Evolutionary conservation across 2,329 filamentous ascomycete genomes (phyloP).

Genomic region (Microcera coccophila): DNA sequence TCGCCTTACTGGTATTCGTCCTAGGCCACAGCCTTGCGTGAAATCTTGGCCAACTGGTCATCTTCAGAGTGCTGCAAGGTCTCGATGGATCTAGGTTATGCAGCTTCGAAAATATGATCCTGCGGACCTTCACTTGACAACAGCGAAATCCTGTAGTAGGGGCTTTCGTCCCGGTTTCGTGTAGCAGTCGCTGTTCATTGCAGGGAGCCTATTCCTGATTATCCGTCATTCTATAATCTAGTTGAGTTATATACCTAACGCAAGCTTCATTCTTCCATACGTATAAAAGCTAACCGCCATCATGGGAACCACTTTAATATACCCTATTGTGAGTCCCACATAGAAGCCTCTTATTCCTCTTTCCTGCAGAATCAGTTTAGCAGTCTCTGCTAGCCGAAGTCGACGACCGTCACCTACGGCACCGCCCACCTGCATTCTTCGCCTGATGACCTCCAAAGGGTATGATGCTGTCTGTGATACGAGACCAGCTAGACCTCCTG

Average conservation of each 20-base stretch:
- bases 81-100: too few relatives aligned
- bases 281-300: constrained; percentile 66
- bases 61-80: too few relatives aligned
- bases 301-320: constrained; percentile 91
- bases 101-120: too few relatives aligned
- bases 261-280: constrained; percentile 60
- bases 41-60: too few relatives aligned
- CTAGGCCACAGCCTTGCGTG: too few relatives aligned
- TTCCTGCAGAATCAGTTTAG: constrained; percentile 68
- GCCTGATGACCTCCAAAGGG: constrained; percentile 84
- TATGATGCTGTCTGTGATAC: constrained; percentile 91
- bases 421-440: constrained; percentile 94
- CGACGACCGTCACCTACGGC: constrained; percentile 86
- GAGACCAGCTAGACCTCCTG: constrained; percentile 81
- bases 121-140: too few relatives aligned
- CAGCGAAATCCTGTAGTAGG: too few relatives aligned
- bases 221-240: too few relatives aligned
- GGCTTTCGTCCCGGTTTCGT: too few relatives aligned
- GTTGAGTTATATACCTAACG: constrained; percentile 57
- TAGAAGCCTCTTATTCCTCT: constrained; percentile 80
- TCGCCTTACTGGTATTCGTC: too few relatives aligned
- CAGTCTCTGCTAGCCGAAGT: constrained; percentile 75
- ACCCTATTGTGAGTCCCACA: constrained; percentile 89
- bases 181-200: too few relatives aligned
- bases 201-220: too few relatives aligned